Percentiles rank a stretch among this genome's conserved stretches.
Conservation (phyloP, 2,329 filamentous ascomycete species). For the Pseudogymnoascus sp. region DNA sequence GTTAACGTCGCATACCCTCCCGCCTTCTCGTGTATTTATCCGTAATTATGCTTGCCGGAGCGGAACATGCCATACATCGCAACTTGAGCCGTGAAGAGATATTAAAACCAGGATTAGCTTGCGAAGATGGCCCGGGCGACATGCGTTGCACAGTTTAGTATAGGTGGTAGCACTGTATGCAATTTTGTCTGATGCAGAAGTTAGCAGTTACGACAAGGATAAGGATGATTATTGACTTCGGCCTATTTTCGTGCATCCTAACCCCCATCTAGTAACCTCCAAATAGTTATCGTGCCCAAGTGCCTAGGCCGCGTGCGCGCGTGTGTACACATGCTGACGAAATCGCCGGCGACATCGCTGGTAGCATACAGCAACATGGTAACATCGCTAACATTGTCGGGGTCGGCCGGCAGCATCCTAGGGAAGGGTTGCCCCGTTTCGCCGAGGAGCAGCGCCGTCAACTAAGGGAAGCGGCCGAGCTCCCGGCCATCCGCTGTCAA, state of each 20-base stretch:
- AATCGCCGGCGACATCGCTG: not conserved
- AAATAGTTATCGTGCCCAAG: not conserved
- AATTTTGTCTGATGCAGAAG: not conserved
- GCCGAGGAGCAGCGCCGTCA: not conserved
- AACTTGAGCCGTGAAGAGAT: not conserved
- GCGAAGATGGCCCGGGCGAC: not conserved
- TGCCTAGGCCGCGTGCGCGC: not conserved
- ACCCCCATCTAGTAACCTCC: not conserved
- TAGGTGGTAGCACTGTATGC: not conserved
- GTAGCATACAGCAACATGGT: not conserved
- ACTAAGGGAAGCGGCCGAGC: not conserved
- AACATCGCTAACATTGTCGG: not conserved
- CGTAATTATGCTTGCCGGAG: not conserved
- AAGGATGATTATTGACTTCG: not conserved
- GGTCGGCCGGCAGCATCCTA: not conserved
- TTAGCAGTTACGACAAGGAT: not conserved
- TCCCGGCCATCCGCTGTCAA: not conserved
- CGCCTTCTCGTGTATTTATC: not conserved
- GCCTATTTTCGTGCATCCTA: not conserved
- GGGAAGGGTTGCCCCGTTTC: not conserved
- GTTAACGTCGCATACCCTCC: not conserved
- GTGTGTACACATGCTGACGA: not conserved
- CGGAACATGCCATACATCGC: not conserved
- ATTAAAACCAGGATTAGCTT: not conserved
- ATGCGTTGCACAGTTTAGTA: not conserved